phyloP scores from a whole-genome alignment of 108 stramenopile species.

The Nannochloropsis oceanica region DNA sequence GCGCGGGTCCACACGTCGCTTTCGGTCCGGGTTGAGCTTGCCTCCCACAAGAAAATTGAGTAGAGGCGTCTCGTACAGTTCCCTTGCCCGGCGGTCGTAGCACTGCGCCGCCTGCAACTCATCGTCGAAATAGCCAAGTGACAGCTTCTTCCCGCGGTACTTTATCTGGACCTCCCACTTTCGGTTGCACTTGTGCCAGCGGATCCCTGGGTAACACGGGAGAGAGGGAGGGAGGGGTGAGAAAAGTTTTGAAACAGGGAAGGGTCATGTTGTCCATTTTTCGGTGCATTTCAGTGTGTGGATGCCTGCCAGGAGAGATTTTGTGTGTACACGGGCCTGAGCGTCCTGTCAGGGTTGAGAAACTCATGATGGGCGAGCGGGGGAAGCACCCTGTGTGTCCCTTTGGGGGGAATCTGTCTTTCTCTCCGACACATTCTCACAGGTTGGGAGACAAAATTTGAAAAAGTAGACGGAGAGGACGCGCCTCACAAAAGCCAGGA shows the following conservation, averaged over 20 bases:
- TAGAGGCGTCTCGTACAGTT: background rate
- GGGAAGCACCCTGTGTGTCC: too few relatives aligned
- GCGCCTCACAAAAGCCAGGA: background rate
- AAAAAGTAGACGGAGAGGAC: background rate
- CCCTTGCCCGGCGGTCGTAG: background rate
- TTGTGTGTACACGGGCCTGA: too few relatives aligned
- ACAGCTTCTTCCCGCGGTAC: background rate
- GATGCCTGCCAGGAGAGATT: too few relatives aligned
- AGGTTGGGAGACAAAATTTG: background rate
- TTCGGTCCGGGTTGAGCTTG: background rate
- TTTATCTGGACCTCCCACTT: background rate
- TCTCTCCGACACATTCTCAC: too few relatives aligned
- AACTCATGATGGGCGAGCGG: too few relatives aligned
- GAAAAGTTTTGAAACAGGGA: background rate
- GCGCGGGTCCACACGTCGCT: background rate
- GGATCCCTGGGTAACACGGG: background rate
- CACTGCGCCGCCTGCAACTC: background rate
- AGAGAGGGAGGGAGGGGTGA: background rate
- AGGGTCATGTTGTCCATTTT: too few relatives aligned
- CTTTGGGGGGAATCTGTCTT: too few relatives aligned
- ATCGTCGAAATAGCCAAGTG: background rate
- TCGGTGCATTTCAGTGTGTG: too few relatives aligned
- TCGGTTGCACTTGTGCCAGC: background rate
- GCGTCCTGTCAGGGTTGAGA: too few relatives aligned
- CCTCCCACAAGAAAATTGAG: background rate